phyloP scores from a whole-genome alignment of 805 yeast species.

The Ogataea allantospora region DNA sequence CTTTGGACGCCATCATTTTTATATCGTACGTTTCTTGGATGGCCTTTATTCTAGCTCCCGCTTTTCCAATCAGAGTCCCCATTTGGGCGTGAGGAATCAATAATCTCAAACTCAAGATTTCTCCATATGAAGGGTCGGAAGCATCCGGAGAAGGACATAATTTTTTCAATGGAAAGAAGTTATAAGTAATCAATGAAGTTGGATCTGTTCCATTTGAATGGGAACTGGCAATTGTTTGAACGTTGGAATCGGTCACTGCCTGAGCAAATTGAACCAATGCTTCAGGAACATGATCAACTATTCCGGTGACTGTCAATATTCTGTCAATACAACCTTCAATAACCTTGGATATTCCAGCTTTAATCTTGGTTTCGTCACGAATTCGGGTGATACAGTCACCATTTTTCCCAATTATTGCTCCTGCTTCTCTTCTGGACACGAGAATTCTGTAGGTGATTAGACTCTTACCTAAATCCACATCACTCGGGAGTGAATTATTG shows the following conservation, averaged over 20 bases:
- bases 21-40: constrained; percentile 68
- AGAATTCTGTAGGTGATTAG: constrained; percentile 51
- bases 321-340: constrained; percentile 81
- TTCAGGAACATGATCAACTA: constrained; percentile 62
- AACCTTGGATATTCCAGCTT: constrained; percentile 83
- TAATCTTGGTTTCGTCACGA: constrained; percentile 71
- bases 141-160: constrained; percentile 51
- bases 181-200: constrained; percentile 39
- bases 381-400: constrained; percentile 77
- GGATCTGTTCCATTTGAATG: constrained; percentile 30
- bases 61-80: constrained; percentile 86
- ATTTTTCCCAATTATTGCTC: constrained; percentile 83
- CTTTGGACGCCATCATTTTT: constrained; percentile 85
- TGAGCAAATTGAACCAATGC: constrained; percentile 71
- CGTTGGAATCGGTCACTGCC: constrained; percentile 50
- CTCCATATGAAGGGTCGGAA: constrained; percentile 50
- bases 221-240: constrained; percentile 24
- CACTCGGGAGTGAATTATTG: constrained; percentile 22
- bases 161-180: constrained; percentile 58
- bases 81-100: constrained; percentile 80
- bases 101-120: constrained; percentile 60
- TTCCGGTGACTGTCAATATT: constrained; percentile 75
- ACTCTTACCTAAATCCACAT: constrained; percentile 29
- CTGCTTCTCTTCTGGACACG: constrained; percentile 83
- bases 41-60: constrained; percentile 75